Evolutionary conservation across 2,329 filamentous ascomycete species (phyloP).

Genomic region (Dactylella cylindrospora): DNA sequence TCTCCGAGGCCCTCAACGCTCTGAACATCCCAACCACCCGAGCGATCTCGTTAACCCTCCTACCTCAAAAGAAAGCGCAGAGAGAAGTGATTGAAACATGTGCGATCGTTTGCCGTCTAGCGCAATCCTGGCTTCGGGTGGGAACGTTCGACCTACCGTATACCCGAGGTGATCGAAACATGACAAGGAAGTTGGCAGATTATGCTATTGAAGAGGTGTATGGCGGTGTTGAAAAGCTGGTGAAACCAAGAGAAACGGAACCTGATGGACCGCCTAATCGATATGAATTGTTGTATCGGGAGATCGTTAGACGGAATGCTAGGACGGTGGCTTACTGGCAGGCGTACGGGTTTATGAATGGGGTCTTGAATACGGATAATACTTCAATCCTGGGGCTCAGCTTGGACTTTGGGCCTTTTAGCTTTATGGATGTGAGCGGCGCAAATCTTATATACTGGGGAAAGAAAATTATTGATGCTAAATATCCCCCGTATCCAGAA

Average conservation of each 20-base stretch:
- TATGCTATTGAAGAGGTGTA: conserved; percentile 88
- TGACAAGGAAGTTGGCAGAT: conserved; percentile 73
- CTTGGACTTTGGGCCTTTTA: conserved; percentile 94
- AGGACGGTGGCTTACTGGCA: conserved; percentile 90
- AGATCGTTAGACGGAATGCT: conserved; percentile 82
- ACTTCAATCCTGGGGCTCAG: conserved; percentile 86
- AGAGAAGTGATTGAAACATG: conserved; percentile 84
- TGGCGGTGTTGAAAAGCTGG: conserved; percentile 59
- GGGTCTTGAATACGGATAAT: conserved; percentile 96
- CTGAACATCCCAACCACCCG: conserved; percentile 83
- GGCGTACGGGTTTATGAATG: conserved; percentile 98
- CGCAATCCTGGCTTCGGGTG: conserved; percentile 84
- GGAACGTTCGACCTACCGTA: conserved; percentile 96
- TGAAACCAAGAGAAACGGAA: conserved; percentile 63
- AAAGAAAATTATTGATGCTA: neutral
- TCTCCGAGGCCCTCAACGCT: conserved; percentile 82
- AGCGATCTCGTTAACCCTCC: conserved; percentile 76
- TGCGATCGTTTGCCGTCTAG: conserved; percentile 88
- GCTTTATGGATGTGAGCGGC: conserved; percentile 72
- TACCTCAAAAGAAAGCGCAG: conserved; percentile 70
- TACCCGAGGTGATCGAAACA: conserved; percentile 72
- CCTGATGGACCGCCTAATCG: conserved; percentile 72
- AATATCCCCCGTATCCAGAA: conserved; percentile 56
- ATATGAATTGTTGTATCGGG: conserved; percentile 82
- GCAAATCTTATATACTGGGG: neutral